Conservation (phyloP, 1,284 basidiomycete species). For the Phenoliferia sp. region DNA sequence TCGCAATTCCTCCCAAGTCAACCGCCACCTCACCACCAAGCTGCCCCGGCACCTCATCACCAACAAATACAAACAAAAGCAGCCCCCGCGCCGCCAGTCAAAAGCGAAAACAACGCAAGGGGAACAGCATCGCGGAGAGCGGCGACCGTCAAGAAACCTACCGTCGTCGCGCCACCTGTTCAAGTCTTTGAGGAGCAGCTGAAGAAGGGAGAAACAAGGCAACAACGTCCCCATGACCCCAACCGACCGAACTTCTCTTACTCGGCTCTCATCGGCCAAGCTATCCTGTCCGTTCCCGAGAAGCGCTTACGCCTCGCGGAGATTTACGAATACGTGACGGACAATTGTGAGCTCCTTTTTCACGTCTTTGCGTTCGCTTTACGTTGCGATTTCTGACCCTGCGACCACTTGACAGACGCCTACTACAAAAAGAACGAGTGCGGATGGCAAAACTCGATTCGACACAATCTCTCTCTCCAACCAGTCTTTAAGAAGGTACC, state of each 20-base stretch:
- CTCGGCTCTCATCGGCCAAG: conserved; percentile 90
- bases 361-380: neutral
- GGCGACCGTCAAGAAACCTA: neutral
- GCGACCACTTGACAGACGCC: neutral
- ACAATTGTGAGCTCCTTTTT: conserved; percentile 37
- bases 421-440: conserved; percentile 51
- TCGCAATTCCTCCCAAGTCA: conserved; percentile 7
- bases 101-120: neutral
- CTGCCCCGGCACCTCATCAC: neutral
- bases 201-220: neutral
- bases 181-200: neutral
- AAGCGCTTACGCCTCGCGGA: conserved; percentile 86
- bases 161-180: neutral
- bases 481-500: conserved; percentile 17
- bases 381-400: neutral
- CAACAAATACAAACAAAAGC: neutral
- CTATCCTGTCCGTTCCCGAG: conserved; percentile 74
- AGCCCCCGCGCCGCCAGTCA: neutral
- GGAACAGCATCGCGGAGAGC: neutral
- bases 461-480: conserved; percentile 59
- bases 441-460: conserved; percentile 93
- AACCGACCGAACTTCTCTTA: conserved; percentile 57
- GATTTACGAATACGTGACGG: conserved; percentile 91
- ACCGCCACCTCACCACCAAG: neutral
- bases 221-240: conserved; percentile 10